A percentile compares a stretch with the other conserved stretches of the same genome.
phyloP scores from a whole-genome alignment of 148 eudicot genomes.

The Euryodendron excelsum region DNA sequence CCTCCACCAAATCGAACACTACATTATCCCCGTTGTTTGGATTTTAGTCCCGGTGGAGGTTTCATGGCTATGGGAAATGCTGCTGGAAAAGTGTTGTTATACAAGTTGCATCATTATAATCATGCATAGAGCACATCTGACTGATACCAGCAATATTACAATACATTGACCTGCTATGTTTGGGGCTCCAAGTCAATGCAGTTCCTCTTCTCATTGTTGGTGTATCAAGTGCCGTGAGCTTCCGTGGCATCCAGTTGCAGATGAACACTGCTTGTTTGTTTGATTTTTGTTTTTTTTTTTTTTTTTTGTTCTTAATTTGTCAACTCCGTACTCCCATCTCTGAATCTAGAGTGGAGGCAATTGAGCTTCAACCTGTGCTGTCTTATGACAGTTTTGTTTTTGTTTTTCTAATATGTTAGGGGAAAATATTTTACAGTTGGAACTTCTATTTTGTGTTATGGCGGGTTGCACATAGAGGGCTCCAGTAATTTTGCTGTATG shows the following conservation, averaged over 20 bases:
- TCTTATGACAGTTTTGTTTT: neutral
- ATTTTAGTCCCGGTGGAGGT: constrained; percentile 91
- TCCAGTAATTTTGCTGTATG: neutral
- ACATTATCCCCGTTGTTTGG: constrained; percentile 59
- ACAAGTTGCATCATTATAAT: constrained; percentile 77
- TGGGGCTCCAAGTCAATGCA: neutral
- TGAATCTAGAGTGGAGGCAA: neutral
- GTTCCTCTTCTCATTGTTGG: neutral
- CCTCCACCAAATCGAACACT: constrained; percentile 53
- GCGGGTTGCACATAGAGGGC: neutral
- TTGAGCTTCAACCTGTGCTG: neutral
- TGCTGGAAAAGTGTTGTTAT: constrained; percentile 69
- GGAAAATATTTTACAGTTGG: neutral
- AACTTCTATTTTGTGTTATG: neutral
- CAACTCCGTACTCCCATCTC: neutral
- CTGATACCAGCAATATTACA: neutral
- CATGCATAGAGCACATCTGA: constrained; percentile 39
- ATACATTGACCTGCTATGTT: too few species aligned
- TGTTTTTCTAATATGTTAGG: neutral
- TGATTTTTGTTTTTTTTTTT: neutral
- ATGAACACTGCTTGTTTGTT: neutral
- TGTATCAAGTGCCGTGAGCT: neutral
- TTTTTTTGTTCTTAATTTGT: too few species aligned
- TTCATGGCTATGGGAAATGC: constrained; percentile 91
- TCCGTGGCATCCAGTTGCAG: neutral